Base-by-base conservation (phyloP, 495 filamentous ascomycete genomes). In the Thozetella sp. region DNA sequence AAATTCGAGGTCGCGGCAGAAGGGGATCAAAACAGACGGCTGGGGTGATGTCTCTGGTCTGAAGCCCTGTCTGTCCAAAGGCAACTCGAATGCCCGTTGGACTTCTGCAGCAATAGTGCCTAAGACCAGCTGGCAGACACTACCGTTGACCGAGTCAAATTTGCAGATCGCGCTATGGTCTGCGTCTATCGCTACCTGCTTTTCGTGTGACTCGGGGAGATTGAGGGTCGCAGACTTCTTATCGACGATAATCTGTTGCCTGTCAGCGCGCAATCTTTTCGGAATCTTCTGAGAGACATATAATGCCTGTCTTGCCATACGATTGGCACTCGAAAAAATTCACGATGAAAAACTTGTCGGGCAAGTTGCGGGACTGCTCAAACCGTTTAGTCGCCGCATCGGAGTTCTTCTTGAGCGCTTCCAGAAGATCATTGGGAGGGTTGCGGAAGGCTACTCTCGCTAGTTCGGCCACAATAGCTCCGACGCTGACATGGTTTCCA, bases 1-100 rank as follows among this genome's bases (percentile, higher is more conserved):
- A 45, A 73, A 76, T 57, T 69, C 64, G 51, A 58, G 57, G 55
- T 77, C 72, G 65, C 66, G 74, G 51, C 57, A 62, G 65, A 76
- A 76, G 54, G 70, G 71, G 51, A 75, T 59, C 30, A 53, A 54
- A n/a, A 59, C 61, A 27, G 58, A 64, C n/a, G 65, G 68, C 3
- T 59, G 22, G 13, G 59, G 63, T 17, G 68, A 66, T 2, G 65
- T 71, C 58, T 68, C 63, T 9, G 56, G 51, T 60, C n/a, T n/a
- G n/a, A n/a, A n/a, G n/a, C n/a, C n/a, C 30, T 37, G 30, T 6
- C 17, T 37, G 30, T 37, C 30, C 6, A 37, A 6, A 37, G n/a
- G n/a, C n/a, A 61, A 43, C 30, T 51, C 25, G 22, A 61, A 37
- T 24, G 54, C 54, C n/a, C 46, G 46, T 45, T 54, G 15, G 15